These are phyloP conservation scores for Pterocarpus macrocarpus DNA, from an alignment of 306 rosid genomes.

Conservation along the genomic window DNA sequence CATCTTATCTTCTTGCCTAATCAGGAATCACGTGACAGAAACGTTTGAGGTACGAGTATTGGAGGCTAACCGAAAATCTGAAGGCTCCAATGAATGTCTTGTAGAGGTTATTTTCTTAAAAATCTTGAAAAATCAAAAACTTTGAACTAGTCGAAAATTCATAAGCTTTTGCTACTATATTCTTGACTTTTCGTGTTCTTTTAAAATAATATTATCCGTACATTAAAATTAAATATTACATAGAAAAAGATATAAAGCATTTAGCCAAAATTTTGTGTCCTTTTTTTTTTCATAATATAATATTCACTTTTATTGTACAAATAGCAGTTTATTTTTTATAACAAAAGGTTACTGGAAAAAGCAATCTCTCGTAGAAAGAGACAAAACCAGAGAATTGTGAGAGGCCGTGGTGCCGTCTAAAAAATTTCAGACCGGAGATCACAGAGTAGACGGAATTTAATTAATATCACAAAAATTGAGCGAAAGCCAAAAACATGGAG, in stretches of 20 bases:
- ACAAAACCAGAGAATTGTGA: background rate
- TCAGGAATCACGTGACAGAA: background rate
- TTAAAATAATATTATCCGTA: too few species aligned
- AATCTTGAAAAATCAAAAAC: background rate
- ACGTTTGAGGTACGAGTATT: background rate
- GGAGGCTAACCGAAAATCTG: background rate
- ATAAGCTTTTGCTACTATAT: background rate
- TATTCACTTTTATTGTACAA: too few species aligned
- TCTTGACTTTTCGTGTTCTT: too few species aligned
- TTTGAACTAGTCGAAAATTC: background rate
- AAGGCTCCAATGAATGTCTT: background rate
- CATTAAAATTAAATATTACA: background rate
- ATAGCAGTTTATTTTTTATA: too few species aligned
- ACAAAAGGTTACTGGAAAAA: too few species aligned
- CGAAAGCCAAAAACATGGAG: slow-evolving; percentile 35
- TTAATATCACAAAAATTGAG: slow-evolving; percentile 49
- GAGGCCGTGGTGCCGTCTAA: background rate
- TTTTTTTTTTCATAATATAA: background rate
- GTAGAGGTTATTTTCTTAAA: background rate
- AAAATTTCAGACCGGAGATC: background rate
- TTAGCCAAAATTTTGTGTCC: too few species aligned
- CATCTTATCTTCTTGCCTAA: background rate
- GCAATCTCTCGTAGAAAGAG: background rate
- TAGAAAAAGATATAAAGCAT: too few species aligned
- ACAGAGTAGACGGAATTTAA: slow-evolving; percentile 17